Base-by-base conservation (phyloP, 179 eudicot species). In the Beta lomatogona region DNA sequence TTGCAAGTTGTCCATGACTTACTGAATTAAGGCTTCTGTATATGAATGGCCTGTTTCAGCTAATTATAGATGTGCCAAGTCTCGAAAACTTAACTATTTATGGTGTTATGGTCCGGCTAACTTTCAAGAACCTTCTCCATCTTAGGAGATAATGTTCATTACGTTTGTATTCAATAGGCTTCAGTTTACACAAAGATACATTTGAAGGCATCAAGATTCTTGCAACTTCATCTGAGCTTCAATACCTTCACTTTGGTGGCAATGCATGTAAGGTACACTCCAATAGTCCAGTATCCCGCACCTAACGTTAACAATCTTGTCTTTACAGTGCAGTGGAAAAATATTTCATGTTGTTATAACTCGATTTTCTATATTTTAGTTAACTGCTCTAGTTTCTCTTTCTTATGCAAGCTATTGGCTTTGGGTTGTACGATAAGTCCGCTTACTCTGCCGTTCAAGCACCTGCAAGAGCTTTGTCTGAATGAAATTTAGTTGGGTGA, bases 201-300 rank as follows among this genome's bases (percentile, higher is more conserved):
- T 1, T 31, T 10, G 60, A 80, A 8, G 70, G 71, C 54, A 8
- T 50, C 4, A 5, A 28, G 65, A 3, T 21, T 59, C 77, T 80
- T 72, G 77, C 82, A 59, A 46, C 21, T 46, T 48, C 31, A 16
- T 59, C 59, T 59, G 50, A 79, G 48, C 77, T 79, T 4, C 50
- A 60, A 68, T 60, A 9, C 70, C 64, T 80, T 21, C 11, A 61
- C 0, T 48, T 80, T 61, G 13, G 0, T 0, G 82, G 60, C 18
- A 12, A 11, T 16, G 9, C 61, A 3, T 59, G 52, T 50, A 8
- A 61, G 82, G 77, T 79, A 79, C 57, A 55, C 14, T 14, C 44
- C 3, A 0, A 1, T 36, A 36, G 41, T 36, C 3, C 41, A 36
- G 41, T 36, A 3, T 36, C 41, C 41, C 41, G 41, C 41, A 36